Evolutionary conservation across 768 basidiomycete genomes (phyloP).

Genomic region (Cyclocybe cylindracea): DNA sequence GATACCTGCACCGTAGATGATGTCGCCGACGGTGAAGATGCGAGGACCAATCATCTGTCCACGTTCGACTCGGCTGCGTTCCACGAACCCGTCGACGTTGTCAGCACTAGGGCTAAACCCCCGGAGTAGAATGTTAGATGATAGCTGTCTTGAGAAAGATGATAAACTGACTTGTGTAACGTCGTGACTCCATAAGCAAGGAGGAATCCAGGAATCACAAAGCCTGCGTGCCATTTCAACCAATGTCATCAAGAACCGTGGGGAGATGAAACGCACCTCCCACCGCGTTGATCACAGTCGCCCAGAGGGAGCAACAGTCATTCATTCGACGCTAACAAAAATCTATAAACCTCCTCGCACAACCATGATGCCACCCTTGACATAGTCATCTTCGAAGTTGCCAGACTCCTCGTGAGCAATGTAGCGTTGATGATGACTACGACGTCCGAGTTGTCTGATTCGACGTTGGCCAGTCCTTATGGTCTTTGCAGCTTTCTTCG

Average conservation of each 20-base stretch:
- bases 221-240: constrained; percentile 40
- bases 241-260: not conserved
- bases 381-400: constrained; percentile 46
- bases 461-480: constrained; percentile 15
- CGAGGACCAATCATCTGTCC: constrained; percentile 71
- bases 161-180: constrained; percentile 58
- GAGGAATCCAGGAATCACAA: constrained; percentile 72
- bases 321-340: no score
- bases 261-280: constrained; percentile 48
- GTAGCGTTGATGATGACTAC: constrained; percentile 71
- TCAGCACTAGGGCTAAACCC: constrained; percentile 59
- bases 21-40: constrained; percentile 68
- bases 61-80: constrained; percentile 68
- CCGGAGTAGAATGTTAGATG: not conserved
- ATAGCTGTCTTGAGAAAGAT: no score
- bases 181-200: constrained; percentile 78
- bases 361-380: constrained; percentile 52
- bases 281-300: constrained; percentile 54
- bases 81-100: constrained; percentile 61
- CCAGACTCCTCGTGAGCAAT: constrained; percentile 66
- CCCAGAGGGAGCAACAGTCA: constrained; percentile 31
- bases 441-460: constrained; percentile 36
- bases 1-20: constrained; percentile 59
- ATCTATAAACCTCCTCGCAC: constrained; percentile 61
- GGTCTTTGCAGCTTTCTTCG: constrained; percentile 22